Conservation (phyloP, 1,284 basidiomycete species). For the Hymenochaete sp. region DNA sequence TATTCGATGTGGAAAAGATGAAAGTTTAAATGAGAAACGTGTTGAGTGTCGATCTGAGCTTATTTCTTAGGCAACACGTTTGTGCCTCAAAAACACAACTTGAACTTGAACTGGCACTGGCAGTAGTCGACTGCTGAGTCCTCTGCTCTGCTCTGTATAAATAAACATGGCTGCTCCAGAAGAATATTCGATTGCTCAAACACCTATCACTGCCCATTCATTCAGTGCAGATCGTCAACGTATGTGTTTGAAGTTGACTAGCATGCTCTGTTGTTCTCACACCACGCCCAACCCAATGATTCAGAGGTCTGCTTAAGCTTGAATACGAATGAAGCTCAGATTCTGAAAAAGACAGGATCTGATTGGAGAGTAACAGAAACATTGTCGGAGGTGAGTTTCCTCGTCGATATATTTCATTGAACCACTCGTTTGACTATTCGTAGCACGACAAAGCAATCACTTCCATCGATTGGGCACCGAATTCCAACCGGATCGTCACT, state of each 20-base stretch:
- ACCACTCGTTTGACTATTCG: conserved; percentile 8
- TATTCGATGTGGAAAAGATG: not conserved
- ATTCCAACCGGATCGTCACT: conserved; percentile 95
- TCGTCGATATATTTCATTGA: not conserved
- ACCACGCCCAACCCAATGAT: conserved; percentile 5
- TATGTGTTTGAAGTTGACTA: no score
- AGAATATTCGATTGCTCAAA: conserved; percentile 71
- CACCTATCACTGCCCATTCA: conserved; percentile 83
- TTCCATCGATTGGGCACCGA: conserved; percentile 97
- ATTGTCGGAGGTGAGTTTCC: conserved; percentile 67
- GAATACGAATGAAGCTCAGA: conserved; percentile 85
- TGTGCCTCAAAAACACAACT: not conserved
- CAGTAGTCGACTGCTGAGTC: conserved; percentile 76
- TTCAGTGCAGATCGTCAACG: conserved; percentile 88
- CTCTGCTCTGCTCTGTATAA: conserved; percentile 41
- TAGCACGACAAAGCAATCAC: conserved; percentile 99
- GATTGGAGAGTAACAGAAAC: conserved; percentile 78
- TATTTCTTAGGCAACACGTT: not conserved
- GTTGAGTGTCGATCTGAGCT: not conserved
- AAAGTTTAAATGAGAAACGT: not conserved
- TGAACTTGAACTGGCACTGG: conserved; percentile 19
- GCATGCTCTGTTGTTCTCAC: conserved; percentile 19
- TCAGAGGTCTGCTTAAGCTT: conserved; percentile 87
- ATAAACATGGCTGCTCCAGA: conserved; percentile 63
- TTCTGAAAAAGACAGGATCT: conserved; percentile 59